Evolutionary conservation across 106 monocot species (phyloP), one percentile per base, ranked within the genome.

Genomic region (Dioscorea zingiberensis): DNA sequence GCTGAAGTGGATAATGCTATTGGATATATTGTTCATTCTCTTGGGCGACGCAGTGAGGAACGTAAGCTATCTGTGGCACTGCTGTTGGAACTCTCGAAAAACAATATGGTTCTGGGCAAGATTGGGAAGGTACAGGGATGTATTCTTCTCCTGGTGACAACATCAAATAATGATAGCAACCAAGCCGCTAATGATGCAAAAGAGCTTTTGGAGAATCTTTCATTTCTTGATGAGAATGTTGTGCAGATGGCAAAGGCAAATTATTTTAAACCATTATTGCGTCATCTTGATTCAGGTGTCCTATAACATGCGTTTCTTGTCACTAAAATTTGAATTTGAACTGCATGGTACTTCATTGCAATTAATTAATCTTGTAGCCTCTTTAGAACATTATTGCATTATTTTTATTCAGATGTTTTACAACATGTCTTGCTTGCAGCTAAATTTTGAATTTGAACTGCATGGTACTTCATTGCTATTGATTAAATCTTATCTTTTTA

Each of bases 71-170:
- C 76, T 14, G 76, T 77, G 51, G 58, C 64, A 44, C 59, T 77
- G 22, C 65, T 77, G 30, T 15, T 77, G 32, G 70, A 71, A 65
- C 64, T 77, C 15, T 70, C 70, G 44, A 70, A 65, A 65, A 65
- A 11, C 64, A n/a, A 71, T 17, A 26, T 25, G 25, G 21, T 70
- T 51, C 22, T 63, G 14, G 48, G 48, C 22, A 48, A 58, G 48
- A 77, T 77, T 30, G 76, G 70, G n/a, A 65, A 38, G 44, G 70
- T 65, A 27, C 69, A 71, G n/a, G 76, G 76, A 12, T 77, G 76
- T 51, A 71, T 77, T 70, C 70, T 77, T 65, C 76, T 77, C 14
- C 27, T 77, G 27, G 76, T 77, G 38, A 71, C 76, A 14, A 77
- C 59, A 30, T 58, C 65, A 65, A 77, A 71, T 12, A 60, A 68